Base-by-base conservation (phyloP, 495 filamentous ascomycete genomes). In the Monascus purpureus region DNA sequence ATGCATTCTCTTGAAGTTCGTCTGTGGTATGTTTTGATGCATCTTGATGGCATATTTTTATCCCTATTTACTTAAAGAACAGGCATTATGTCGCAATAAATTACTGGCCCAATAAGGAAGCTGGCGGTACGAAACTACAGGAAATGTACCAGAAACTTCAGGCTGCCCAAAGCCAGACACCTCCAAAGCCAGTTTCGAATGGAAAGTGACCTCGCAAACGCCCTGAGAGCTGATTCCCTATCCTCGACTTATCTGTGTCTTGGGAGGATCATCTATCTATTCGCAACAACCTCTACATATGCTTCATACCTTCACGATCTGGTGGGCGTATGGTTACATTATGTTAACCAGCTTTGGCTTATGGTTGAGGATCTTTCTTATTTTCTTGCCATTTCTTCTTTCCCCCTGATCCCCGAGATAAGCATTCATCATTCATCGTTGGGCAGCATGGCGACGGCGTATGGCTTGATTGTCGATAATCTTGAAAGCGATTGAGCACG, bases 21-120 rank as follows among this genome's bases (percentile, higher is more conserved):
- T 17, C 47, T 68, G 35, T 70, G 66, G 65, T 70, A 57, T 50
- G 59, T 51, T 25, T 20, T 22, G 7, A 17, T 11, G 24, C 8
- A 24, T 18, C 29, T 24, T 13, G 19, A 28, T 6, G 6, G 7
- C 17, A 11, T 11, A 28, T 20, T 17, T 30, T 22, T 7, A n/a
- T n/a, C n/a, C 18, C 42, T 12, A 47, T 26, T 46, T 18, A 40
- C 29, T 25, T 26, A 2, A 16, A 17, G 31, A 29, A 19, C 17
- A 70, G 65, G 66, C 49, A 62, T 27, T 65, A 59, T 38, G 63
- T 70, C 22, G 51, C 57, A 6, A 44, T 57, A 26, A 47, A 59
- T 28, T 60, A 61, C 36, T 70, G 65, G 64, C 63, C 66, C 14
- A 69, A 67, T 41, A 57, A 57, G 33, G 62, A 65, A 3, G 61